Evolutionary conservation across 306 rosid species (phyloP).

Genomic region (Notholithocarpus densiflorus): DNA sequence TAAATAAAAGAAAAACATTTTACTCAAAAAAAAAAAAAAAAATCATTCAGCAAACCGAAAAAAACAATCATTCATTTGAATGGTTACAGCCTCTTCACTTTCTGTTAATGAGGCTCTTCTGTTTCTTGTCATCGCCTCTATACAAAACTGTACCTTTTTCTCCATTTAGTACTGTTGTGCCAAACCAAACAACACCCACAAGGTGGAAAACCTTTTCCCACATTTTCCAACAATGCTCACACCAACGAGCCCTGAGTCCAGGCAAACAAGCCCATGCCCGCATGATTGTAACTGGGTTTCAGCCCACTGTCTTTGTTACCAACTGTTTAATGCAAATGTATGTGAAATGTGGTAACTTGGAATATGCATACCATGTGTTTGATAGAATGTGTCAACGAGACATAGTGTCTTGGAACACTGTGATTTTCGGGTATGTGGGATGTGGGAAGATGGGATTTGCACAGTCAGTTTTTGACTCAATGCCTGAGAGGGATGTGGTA

Average conservation of each 20-base stretch:
- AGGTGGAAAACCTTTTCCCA: slow-evolving; percentile 59
- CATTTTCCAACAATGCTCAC: slow-evolving; percentile 73
- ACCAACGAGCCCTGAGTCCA: slow-evolving; percentile 39
- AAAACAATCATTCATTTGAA: too few species aligned
- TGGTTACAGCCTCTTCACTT: slow-evolving; percentile 1
- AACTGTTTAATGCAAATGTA: slow-evolving; percentile 69
- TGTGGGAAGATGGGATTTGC: slow-evolving; percentile 48
- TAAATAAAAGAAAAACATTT: too few species aligned
- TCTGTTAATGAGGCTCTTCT: slow-evolving; percentile 8
- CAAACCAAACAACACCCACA: slow-evolving; percentile 33
- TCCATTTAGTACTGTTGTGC: slow-evolving; percentile 32
- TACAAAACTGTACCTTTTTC: background rate
- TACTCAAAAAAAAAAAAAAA: too few species aligned
- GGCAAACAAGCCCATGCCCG: slow-evolving; percentile 76
- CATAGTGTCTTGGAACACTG: slow-evolving; percentile 72
- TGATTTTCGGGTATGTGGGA: slow-evolving; percentile 64
- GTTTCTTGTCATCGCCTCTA: slow-evolving; percentile 9
- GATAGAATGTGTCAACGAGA: slow-evolving; percentile 58
- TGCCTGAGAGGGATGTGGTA: slow-evolving; percentile 70
- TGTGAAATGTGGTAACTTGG: slow-evolving; percentile 44
- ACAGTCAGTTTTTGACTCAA: slow-evolving; percentile 46
- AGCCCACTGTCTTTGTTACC: slow-evolving; percentile 63
- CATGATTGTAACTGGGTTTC: slow-evolving; percentile 62
- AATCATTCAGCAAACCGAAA: too few species aligned
- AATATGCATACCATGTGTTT: slow-evolving; percentile 52